Conservation (phyloP, 1,139 yeast genomes). For the Debaryomyces psychrophilus region DNA sequence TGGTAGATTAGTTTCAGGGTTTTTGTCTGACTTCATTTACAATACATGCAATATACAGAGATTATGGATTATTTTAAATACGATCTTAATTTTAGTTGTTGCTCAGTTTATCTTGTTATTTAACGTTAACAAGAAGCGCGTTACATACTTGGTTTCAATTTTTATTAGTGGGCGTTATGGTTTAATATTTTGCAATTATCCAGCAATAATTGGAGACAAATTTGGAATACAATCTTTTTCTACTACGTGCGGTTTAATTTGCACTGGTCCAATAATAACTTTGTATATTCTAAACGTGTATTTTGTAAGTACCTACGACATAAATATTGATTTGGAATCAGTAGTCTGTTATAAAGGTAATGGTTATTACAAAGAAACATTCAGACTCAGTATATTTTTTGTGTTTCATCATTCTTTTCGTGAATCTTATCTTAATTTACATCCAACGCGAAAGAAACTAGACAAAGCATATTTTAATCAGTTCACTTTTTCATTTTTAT, state of each 20-base stretch:
- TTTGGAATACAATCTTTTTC: slow-evolving; percentile 47
- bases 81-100: slow-evolving; percentile 29
- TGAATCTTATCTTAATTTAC: slow-evolving; percentile 28
- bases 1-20: slow-evolving; percentile 44
- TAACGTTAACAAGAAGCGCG: slow-evolving; percentile 31
- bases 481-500: not conserved
- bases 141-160: slow-evolving; percentile 36
- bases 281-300: slow-evolving; percentile 41
- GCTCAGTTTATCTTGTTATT: slow-evolving; percentile 37
- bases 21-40: slow-evolving; percentile 41
- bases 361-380: slow-evolving; percentile 41
- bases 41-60: slow-evolving; percentile 39
- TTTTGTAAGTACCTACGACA: slow-evolving; percentile 45
- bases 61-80: slow-evolving; percentile 41
- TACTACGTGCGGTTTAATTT: slow-evolving; percentile 50
- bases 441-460: slow-evolving; percentile 18
- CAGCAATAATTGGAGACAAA: slow-evolving; percentile 49
- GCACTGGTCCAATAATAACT: slow-evolving; percentile 44
- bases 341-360: slow-evolving; percentile 43
- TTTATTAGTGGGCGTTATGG: slow-evolving; percentile 47
- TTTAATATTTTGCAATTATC: slow-evolving; percentile 46
- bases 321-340: slow-evolving; percentile 32
- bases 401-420: slow-evolving; percentile 26
- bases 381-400: slow-evolving; percentile 31
- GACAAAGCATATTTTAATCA: not conserved